Conservation (phyloP, 2,329 filamentous ascomycete genomes). For the Geoglossum cookeanum region DNA sequence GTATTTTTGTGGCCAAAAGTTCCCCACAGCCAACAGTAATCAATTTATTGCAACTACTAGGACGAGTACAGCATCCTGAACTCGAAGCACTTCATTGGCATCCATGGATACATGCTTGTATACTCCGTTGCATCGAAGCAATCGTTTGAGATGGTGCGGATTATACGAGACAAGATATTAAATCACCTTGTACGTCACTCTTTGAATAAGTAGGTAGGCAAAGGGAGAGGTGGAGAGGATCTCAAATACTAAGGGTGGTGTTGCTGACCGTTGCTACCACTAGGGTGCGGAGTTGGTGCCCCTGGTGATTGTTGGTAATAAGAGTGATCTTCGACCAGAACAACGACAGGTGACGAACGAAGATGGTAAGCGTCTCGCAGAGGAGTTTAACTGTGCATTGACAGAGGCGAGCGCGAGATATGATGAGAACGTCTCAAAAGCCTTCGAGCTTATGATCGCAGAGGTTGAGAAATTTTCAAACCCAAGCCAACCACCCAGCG, state of each 20-base stretch:
- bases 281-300: conserved; percentile 85
- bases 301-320: conserved; percentile 90
- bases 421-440: conserved; percentile 81
- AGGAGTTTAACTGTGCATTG: conserved; percentile 81
- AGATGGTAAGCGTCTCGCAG: conserved; percentile 65
- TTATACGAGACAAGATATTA: conserved; percentile 91
- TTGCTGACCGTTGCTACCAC: conserved; percentile 5
- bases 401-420: conserved; percentile 88
- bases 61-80: conserved; percentile 98
- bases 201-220: neutral
- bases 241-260: neutral
- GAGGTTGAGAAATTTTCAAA: conserved; percentile 93
- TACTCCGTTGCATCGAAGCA: conserved; percentile 92
- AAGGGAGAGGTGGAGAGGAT: neutral
- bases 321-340: conserved; percentile 81
- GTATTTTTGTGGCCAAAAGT: neutral
- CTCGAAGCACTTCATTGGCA: conserved; percentile 97
- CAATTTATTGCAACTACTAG: conserved; percentile 24
- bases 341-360: conserved; percentile 79
- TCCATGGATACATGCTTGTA: conserved; percentile 95
- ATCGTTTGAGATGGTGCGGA: conserved; percentile 92
- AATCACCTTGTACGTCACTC: conserved; percentile 60
- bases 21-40: conserved; percentile 4
- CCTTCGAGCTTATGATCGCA: conserved; percentile 83
- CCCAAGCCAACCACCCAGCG: conserved; percentile 62